Evolutionary conservation across 1,284 basidiomycete species (phyloP).

Genomic region (Meira nashicola): DNA sequence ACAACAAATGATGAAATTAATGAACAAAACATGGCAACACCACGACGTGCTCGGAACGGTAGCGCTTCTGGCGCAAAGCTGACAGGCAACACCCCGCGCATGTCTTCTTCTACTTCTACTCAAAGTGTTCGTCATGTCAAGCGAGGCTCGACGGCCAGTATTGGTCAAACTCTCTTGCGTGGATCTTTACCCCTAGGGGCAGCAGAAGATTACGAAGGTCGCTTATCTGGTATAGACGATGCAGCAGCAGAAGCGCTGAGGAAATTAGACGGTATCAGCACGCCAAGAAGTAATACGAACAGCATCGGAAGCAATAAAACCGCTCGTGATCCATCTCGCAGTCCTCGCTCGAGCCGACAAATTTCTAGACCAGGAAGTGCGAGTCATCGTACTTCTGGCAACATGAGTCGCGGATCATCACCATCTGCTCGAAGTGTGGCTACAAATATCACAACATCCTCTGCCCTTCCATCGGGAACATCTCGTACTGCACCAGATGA

Average conservation of each 20-base stretch:
- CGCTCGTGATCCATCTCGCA: conserved; percentile 20
- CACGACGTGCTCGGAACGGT: background rate
- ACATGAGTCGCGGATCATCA: conserved; percentile 27
- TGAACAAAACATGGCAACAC: background rate
- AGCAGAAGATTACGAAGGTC: conserved; percentile 29
- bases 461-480: too few relatives aligned
- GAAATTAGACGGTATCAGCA: conserved; percentile 84
- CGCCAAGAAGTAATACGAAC: conserved; percentile 21
- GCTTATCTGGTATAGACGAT: conserved; percentile 59
- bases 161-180: conserved; percentile 46
- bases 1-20: background rate
- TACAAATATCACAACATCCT: too few relatives aligned
- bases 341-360: conserved; percentile 31
- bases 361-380: conserved; percentile 31
- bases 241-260: conserved; percentile 79
- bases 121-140: conserved; percentile 11
- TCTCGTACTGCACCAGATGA: too few relatives aligned
- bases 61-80: conserved; percentile 15
- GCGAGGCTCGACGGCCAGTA: conserved; percentile 58
- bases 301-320: conserved; percentile 16
- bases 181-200: conserved; percentile 34
- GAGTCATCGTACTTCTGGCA: conserved; percentile 25
- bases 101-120: conserved; percentile 3
- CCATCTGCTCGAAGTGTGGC: conserved; percentile 13
- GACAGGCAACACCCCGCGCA: conserved; percentile 2